Base-by-base conservation (phyloP, 2,329 filamentous ascomycete genomes). In the Epichloe typhina region DNA sequence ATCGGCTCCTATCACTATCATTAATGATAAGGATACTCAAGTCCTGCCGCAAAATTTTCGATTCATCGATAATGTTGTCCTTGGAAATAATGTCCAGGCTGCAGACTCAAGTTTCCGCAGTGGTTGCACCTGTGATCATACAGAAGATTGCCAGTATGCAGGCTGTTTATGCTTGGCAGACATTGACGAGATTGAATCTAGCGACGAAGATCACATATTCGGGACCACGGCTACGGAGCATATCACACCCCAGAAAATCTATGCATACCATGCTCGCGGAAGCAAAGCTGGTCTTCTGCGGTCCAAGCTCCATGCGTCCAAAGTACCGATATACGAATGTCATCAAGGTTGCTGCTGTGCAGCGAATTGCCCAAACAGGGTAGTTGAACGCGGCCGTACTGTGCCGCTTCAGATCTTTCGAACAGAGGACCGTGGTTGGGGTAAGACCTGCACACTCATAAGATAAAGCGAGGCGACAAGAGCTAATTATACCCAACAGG, bases 401-500 rank as follows among this genome's bases (percentile, higher is more conserved):
- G 72, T 93, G 0, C 76, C 81, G 2, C 69, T 94, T 2, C 80
- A 89, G 58, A 86, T 94, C 17, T 93, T 93, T 64, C 80, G 82
- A 50, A 91, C 88, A 0, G 57, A 62, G 2, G 73, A 82, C 46
- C 79, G 86, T 44, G 88, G 88, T 36, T 94, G 86, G 88, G 88
- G 83, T 79, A 64, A 58, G 72, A 65, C 42, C 42, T 50, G 12
- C 40, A 38, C 12, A 44, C 19, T n/a, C n/a, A 21, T 36, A n/a
- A 36, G n/a, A 47, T 33, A 35, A 42, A 15, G 13, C 15, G 19
- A 26, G 5, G 5, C 8, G 13, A 41, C n/a, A 17, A 17, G n/a
- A 12, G 26, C 38, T 50, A 17, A 50, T 33, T 4, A 13, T 17
- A 39, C n/a, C 15, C 9, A 3, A 15, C 19, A 81, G 79, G 83